phyloP scores from a whole-genome alignment of 129 eudicot species.

The Tagetes erecta region DNA sequence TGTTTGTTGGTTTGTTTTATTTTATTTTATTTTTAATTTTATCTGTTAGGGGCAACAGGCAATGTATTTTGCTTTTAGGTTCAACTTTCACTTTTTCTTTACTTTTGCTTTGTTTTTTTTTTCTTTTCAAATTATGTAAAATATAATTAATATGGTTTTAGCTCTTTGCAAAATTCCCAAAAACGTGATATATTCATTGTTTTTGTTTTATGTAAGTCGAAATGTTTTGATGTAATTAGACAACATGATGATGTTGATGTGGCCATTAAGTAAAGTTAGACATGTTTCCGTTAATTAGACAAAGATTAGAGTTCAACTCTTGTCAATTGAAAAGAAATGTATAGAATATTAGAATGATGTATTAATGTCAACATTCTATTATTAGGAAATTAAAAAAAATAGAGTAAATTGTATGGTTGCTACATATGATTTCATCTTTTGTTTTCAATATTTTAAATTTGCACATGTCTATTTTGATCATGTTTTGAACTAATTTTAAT shows the following conservation, averaged over 20 bases:
- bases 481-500: too few relatives aligned
- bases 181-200: neutral
- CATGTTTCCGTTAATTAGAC: neutral
- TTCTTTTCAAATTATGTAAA: constrained; percentile 24
- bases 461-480: too few relatives aligned
- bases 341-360: too few relatives aligned
- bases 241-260: neutral
- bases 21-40: neutral
- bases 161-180: neutral
- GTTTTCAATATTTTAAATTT: too few relatives aligned
- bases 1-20: neutral
- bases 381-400: too few relatives aligned
- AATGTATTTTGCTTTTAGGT: constrained; percentile 8
- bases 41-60: constrained; percentile 19
- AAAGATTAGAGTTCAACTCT: neutral
- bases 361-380: too few relatives aligned
- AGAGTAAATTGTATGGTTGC: too few relatives aligned
- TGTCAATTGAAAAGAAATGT: neutral
- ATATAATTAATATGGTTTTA: constrained; percentile 30
- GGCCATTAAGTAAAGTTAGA: neutral
- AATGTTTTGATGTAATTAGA: neutral
- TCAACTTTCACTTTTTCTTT: neutral
- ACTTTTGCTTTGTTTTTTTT: constrained; percentile 5
- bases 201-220: neutral
- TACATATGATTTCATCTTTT: too few relatives aligned